Evolutionary conservation across 2,329 filamentous ascomycete genomes (phyloP).

Genomic region (Ophiostoma angusticollis): DNA sequence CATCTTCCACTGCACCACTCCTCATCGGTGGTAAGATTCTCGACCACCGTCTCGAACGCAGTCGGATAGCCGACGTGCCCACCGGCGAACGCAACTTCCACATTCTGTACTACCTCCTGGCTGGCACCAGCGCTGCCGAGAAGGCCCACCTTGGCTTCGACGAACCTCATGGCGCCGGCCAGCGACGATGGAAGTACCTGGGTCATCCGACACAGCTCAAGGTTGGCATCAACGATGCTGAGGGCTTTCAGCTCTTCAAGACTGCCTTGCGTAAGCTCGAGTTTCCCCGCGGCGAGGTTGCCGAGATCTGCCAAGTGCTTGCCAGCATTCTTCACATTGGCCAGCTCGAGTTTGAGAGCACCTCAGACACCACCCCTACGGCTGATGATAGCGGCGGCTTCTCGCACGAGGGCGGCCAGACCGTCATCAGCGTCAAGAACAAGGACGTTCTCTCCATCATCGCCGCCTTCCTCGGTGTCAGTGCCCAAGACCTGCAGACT

Average conservation of each 20-base stretch:
- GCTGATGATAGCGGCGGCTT: slow-evolving; percentile 92
- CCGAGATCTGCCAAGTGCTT: slow-evolving; percentile 90
- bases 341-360: slow-evolving; percentile 83
- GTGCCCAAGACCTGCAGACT: slow-evolving; percentile 66
- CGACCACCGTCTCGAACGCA: slow-evolving; percentile 84
- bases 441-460: slow-evolving; percentile 78
- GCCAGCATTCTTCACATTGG: slow-evolving; percentile 94
- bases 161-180: slow-evolving; percentile 31
- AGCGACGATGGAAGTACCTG: slow-evolving; percentile 88
- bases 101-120: slow-evolving; percentile 85
- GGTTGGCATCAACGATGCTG: slow-evolving; percentile 88
- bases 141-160: slow-evolving; percentile 68
- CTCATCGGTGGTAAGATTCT: slow-evolving; percentile 90
- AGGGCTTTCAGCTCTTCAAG: slow-evolving; percentile 96
- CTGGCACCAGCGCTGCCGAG: slow-evolving; percentile 81
- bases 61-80: slow-evolving; percentile 79
- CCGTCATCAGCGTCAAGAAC: slow-evolving; percentile 78
- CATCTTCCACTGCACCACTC: slow-evolving; percentile 69
- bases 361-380: slow-evolving; percentile 62
- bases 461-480: slow-evolving; percentile 87
- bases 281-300: slow-evolving; percentile 85
- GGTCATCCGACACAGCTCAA: slow-evolving; percentile 95
- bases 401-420: slow-evolving; percentile 85
- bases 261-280: slow-evolving; percentile 87
- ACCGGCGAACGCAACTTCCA: slow-evolving; percentile 97